phyloP scores from a whole-genome alignment of 2,329 filamentous ascomycete genomes.

The Lecanicillium sp. region DNA sequence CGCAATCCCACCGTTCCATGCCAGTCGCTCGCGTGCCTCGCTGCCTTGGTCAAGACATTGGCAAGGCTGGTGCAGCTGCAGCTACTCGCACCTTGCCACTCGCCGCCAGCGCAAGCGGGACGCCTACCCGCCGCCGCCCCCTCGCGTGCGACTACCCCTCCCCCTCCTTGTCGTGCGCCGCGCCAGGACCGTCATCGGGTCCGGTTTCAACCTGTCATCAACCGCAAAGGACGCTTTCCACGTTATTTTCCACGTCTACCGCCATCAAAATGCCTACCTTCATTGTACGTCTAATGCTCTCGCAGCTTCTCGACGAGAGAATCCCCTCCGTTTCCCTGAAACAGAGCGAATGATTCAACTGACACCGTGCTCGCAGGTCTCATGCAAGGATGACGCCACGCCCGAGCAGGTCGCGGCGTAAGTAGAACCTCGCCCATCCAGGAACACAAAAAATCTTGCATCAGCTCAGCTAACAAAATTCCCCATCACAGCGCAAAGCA shows the following conservation, averaged over 20 bases:
- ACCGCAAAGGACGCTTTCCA: slow-evolving; percentile 3
- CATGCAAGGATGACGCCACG: slow-evolving; percentile 64
- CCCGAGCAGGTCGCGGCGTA: slow-evolving; percentile 61
- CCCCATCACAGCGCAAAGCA: slow-evolving; percentile 60
- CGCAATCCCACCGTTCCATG: neutral
- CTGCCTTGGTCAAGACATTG: neutral
- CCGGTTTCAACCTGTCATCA: too few relatives aligned
- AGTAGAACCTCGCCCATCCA: slow-evolving; percentile 16
- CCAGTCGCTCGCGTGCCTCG: neutral
- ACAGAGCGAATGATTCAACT: slow-evolving; percentile 5
- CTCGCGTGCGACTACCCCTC: slow-evolving; percentile 7
- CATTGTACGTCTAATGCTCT: slow-evolving; percentile 34
- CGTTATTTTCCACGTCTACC: slow-evolving; percentile 2
- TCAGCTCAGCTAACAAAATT: too few relatives aligned
- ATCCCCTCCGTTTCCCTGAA: neutral
- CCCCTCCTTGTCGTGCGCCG: slow-evolving; percentile 8
- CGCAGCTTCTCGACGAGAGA: neutral
- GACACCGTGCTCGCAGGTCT: slow-evolving; percentile 50
- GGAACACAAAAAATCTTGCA: neutral
- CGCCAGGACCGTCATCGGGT: slow-evolving; percentile 3
- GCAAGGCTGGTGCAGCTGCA: too few relatives aligned
- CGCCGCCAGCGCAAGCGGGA: too few relatives aligned
- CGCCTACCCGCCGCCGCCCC: neutral
- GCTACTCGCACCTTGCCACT: too few relatives aligned
- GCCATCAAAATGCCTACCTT: slow-evolving; percentile 43